Evolutionary conservation across 495 filamentous ascomycete genomes (phyloP), one percentile per base, ranked within the genome.

Genomic region (Amphirosellinia nigrospora): DNA sequence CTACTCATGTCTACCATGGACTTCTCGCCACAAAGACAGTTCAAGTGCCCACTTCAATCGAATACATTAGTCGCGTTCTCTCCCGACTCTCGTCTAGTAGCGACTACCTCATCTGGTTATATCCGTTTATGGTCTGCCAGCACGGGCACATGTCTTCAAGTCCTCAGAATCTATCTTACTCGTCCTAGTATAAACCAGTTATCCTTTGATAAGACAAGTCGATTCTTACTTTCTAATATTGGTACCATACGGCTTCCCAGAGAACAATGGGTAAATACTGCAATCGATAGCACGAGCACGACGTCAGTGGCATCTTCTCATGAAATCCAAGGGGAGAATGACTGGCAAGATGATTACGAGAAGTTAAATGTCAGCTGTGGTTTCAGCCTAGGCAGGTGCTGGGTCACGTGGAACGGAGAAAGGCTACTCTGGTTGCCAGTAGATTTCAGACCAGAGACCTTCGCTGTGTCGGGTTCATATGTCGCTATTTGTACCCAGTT

Each of bases 331-430:
- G 2, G 2, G 34, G 11, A 10, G 6, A 21, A 8, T 11, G 3
- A 2, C 15, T 3, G 1, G 28, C 4, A 15, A 10, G 16, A 23
- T 13, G 19, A 38, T 32, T 4, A 19, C 11, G 26, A 6, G 0
- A 28, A 30, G 60, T 19, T 39, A 4, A 23, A 2, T n/a, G 2
- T 30, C 7, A 16, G 39, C 23, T 48, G 48, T 41, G 41, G 60
- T 9, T 1, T 64, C 10, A 64, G 30, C 9, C 1, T 1, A 36
- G 41, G 21, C 16, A 21, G 0, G 8, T 30, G 13, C 10, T 64
- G 60, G 60, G 13, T 48, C 15, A 64, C 60, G 19, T 64, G 1
- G 39, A 64, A 64, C 19, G 39, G 60, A 19, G 19, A 28, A 19
- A 36, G 48, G 19, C 28, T 64, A 36, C 60, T 64, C 4, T 45